Evolutionary conservation across 768 basidiomycete genomes (phyloP).

Genomic region (Rubroboletus satanas): DNA sequence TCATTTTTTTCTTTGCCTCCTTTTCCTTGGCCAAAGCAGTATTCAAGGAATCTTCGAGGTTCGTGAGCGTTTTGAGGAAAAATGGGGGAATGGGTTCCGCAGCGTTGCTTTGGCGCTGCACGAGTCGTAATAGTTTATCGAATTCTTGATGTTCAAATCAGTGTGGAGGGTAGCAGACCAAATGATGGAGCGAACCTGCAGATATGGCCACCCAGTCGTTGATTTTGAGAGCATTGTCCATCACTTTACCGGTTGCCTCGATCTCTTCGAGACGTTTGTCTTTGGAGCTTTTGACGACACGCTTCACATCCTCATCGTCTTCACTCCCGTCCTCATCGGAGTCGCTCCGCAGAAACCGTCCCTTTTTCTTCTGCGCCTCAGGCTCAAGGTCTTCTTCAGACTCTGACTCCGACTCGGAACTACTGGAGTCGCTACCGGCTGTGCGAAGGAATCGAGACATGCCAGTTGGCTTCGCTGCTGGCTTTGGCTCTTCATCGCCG

Average conservation of each 20-base stretch:
- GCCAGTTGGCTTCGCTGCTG: constrained; percentile 26
- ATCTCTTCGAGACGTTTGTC: constrained; percentile 94
- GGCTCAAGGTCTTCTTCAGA: constrained; percentile 56
- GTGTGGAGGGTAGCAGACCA: not conserved
- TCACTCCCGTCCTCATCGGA: constrained; percentile 50
- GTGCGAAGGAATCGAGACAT: constrained; percentile 80
- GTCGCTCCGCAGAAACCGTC: constrained; percentile 41
- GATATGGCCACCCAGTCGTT: constrained; percentile 96
- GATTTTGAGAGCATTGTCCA: constrained; percentile 93
- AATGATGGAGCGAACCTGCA: constrained; percentile 52
- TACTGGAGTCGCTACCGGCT: constrained; percentile 53
- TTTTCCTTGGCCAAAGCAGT: constrained; percentile 80
- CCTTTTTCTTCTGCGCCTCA: constrained; percentile 38
- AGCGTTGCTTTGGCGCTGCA: constrained; percentile 80
- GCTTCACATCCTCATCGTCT: constrained; percentile 71
- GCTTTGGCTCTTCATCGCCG: constrained; percentile 60
- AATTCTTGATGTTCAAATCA: constrained; percentile 61
- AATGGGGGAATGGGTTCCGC: constrained; percentile 86
- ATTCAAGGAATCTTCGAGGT: constrained; percentile 74
- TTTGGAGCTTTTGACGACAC: constrained; percentile 76
- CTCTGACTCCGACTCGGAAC: constrained; percentile 52
- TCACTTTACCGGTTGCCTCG: constrained; percentile 84
- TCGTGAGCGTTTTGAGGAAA: constrained; percentile 69
- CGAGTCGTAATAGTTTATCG: constrained; percentile 90
- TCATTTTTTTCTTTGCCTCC: constrained; percentile 93